These are phyloP conservation scores for Flaveria bidentis DNA, from an alignment of 129 eudicot genomes.

Conservation along the genomic window DNA sequence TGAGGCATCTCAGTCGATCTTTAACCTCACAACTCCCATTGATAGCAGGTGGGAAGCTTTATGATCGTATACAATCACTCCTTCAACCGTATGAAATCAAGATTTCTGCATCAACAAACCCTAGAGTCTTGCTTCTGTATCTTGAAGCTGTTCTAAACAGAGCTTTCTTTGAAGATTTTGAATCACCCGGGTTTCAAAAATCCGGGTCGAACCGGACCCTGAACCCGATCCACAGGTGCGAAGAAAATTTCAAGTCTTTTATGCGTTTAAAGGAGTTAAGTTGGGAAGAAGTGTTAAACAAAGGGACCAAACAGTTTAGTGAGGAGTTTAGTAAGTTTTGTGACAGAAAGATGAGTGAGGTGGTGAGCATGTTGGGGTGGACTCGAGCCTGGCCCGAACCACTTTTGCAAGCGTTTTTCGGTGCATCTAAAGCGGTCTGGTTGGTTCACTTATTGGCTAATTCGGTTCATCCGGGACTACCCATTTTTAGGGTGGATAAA, in stretches of 20 bases:
- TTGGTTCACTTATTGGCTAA: constrained; percentile 86
- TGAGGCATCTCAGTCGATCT: constrained; percentile 63
- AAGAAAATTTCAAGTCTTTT: constrained; percentile 58
- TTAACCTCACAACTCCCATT: constrained; percentile 64
- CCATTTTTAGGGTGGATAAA: constrained; percentile 81
- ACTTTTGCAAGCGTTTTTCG: constrained; percentile 80
- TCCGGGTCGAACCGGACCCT: constrained; percentile 44
- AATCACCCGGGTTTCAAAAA: constrained; percentile 44
- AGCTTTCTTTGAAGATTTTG: constrained; percentile 68
- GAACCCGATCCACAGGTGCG: constrained; percentile 64
- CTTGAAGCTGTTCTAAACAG: constrained; percentile 70
- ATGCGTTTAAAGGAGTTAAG: constrained; percentile 51
- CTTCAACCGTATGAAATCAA: constrained; percentile 71
- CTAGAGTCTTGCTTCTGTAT: constrained; percentile 49
- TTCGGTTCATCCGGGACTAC: constrained; percentile 78
- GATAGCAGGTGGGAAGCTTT: constrained; percentile 56
- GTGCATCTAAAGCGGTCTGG: constrained; percentile 86
- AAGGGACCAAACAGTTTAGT: constrained; percentile 85
- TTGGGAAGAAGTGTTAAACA: constrained; percentile 88
- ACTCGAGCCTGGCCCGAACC: constrained; percentile 93
- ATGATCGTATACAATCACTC: constrained; percentile 53
- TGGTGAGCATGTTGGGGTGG: constrained; percentile 90
- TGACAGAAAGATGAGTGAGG: constrained; percentile 91
- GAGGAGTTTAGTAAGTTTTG: constrained; percentile 92
- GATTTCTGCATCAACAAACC: constrained; percentile 61